Evolutionary conservation across 257 asterid genomes (phyloP).

Genomic region (Lycium ferocissimum): DNA sequence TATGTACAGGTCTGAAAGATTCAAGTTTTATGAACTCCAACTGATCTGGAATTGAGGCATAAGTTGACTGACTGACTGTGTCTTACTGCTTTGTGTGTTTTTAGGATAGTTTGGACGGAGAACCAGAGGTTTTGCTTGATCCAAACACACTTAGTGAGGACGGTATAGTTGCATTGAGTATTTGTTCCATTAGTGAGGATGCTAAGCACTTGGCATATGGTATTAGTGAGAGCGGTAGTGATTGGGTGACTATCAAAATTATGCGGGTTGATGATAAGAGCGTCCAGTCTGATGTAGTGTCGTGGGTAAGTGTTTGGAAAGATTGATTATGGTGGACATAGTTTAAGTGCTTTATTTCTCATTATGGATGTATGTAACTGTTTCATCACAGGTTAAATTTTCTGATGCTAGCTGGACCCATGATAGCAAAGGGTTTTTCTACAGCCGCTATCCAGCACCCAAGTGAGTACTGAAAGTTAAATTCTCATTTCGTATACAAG

Average conservation of each 20-base stretch:
- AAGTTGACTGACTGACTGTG: conserved; percentile 9
- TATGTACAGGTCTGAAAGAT: conserved; percentile 72
- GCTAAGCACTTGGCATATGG: conserved; percentile 87
- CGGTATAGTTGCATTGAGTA: conserved; percentile 80
- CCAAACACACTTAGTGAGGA: conserved; percentile 87
- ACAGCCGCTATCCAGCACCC: conserved; percentile 93
- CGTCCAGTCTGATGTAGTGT: conserved; percentile 65
- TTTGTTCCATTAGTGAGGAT: conserved; percentile 76
- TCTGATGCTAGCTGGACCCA: conserved; percentile 90
- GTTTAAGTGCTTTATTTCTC: neutral
- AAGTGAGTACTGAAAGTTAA: conserved; percentile 51
- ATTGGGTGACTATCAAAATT: conserved; percentile 89
- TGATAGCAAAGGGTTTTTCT: conserved; percentile 91
- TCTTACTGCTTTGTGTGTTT: neutral
- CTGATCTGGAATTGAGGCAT: conserved; percentile 19
- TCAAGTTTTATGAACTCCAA: neutral
- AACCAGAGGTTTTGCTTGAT: conserved; percentile 85
- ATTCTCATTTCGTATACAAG: conserved; percentile 14
- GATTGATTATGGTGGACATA: conserved; percentile 9
- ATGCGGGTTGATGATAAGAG: conserved; percentile 71
- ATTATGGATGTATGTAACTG: neutral
- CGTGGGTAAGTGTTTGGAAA: conserved; percentile 64
- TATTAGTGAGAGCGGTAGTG: conserved; percentile 89
- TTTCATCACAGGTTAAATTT: conserved; percentile 73
- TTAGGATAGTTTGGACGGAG: conserved; percentile 79